A percentile compares a stretch with the other conserved stretches of the same genome.
Conservation (phyloP, 1,284 basidiomycete species). For the Apiotrichum laibachii region DNA sequence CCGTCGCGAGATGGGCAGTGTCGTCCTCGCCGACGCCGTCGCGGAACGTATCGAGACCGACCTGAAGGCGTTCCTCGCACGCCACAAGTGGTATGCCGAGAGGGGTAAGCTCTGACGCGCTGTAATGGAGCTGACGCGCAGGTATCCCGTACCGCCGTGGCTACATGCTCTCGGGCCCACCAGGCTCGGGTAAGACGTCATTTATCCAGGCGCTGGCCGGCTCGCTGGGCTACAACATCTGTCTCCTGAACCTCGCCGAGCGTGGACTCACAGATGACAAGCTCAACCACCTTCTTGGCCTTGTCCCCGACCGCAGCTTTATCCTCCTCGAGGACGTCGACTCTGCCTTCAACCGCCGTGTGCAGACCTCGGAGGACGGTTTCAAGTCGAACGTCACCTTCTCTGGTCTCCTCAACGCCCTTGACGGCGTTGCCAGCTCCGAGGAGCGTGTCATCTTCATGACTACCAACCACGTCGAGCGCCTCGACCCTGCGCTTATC, state of each 20-base stretch:
- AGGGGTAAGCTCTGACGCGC: constrained; percentile 62
- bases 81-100: constrained; percentile 93
- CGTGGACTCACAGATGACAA: constrained; percentile 96
- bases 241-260: constrained; percentile 92
- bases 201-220: constrained; percentile 98
- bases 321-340: constrained; percentile 96
- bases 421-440: constrained; percentile 95
- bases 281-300: constrained; percentile 86
- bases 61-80: constrained; percentile 73
- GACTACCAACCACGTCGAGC: constrained; percentile 89
- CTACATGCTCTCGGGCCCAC: constrained; percentile 92
- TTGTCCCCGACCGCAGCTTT: constrained; percentile 88
- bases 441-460: constrained; percentile 98
- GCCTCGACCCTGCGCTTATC: constrained; percentile 75
- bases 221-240: constrained; percentile 89
- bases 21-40: constrained; percentile 83
- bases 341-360: constrained; percentile 91
- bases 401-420: constrained; percentile 92
- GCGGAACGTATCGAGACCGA: constrained; percentile 77
- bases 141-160: constrained; percentile 97
- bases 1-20: constrained; percentile 82
- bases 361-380: constrained; percentile 86
- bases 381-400: constrained; percentile 95
- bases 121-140: constrained; percentile 46
- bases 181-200: constrained; percentile 96